These are phyloP conservation scores for Schwanniomyces yamadae DNA, from an alignment of 805 yeast genomes.

Conservation along the genomic window DNA sequence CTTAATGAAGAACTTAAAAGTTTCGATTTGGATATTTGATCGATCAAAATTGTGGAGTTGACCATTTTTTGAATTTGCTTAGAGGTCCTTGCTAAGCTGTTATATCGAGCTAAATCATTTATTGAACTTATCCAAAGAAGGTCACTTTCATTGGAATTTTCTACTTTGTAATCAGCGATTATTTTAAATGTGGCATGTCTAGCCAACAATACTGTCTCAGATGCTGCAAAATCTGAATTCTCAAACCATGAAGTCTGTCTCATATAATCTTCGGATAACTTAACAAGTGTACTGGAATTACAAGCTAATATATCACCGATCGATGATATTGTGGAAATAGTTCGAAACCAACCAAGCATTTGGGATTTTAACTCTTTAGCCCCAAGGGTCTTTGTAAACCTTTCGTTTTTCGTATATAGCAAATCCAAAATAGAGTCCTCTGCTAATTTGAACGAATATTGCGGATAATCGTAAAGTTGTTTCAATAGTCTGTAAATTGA, in stretches of 20 bases:
- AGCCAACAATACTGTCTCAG: conserved; percentile 45
- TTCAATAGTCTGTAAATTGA: conserved; percentile 55
- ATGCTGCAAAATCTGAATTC: conserved; percentile 27
- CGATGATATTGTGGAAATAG: conserved; percentile 28
- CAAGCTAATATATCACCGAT: conserved; percentile 15
- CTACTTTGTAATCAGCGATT: conserved; percentile 17
- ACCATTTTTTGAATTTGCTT: conserved; percentile 49
- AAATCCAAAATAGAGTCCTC: conserved; percentile 18
- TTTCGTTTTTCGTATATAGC: conserved; percentile 11
- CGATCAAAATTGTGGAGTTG: conserved; percentile 47
- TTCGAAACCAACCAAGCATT: conserved; percentile 18
- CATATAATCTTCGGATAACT: conserved; percentile 12
- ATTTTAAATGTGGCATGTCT: conserved; percentile 40
- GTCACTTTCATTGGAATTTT: too few species aligned
- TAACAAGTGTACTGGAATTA: conserved; percentile 8
- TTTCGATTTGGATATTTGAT: conserved; percentile 30
- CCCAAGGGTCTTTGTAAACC: conserved; percentile 10
- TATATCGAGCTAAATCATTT: conserved; percentile 44
- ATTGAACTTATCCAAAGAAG: conserved; percentile 22
- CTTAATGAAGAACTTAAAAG: conserved; percentile 9
- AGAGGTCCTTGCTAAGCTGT: conserved; percentile 35
- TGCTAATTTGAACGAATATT: conserved; percentile 13
- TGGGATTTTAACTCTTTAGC: conserved; percentile 15
- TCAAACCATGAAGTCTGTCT: conserved; percentile 37
- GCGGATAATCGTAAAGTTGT: conserved; percentile 38